phyloP scores from a whole-genome alignment of 2,329 filamentous ascomycete species.

The Aspergillus floridensis region DNA sequence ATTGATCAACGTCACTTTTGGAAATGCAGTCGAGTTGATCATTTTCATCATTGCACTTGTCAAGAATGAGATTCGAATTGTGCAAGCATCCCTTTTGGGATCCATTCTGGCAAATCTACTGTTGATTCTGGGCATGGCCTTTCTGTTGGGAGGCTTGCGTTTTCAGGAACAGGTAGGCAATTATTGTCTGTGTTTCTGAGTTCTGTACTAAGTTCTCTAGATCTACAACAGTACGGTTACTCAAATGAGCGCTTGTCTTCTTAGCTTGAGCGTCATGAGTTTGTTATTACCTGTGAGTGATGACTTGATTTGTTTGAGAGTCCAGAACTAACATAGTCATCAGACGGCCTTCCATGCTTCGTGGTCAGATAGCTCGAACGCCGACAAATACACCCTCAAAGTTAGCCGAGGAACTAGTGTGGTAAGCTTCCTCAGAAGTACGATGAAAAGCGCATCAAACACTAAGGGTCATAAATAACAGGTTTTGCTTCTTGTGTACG shows the following conservation, averaged over 20 bases:
- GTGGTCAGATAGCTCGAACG: slow-evolving; percentile 61
- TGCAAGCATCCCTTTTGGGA: slow-evolving; percentile 84
- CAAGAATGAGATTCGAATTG: slow-evolving; percentile 83
- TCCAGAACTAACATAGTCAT: not conserved
- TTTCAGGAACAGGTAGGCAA: slow-evolving; percentile 73
- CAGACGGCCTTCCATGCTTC: slow-evolving; percentile 90
- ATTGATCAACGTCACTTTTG: slow-evolving; percentile 73
- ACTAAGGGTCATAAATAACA: slow-evolving; percentile 25
- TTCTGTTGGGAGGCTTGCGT: slow-evolving; percentile 79
- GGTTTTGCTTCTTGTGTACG: slow-evolving; percentile 77
- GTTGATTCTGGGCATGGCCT: slow-evolving; percentile 87
- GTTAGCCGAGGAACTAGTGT: slow-evolving; percentile 89
- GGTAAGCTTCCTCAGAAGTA: slow-evolving; percentile 47
- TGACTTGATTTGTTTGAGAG: no score
- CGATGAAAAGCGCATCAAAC: no score
- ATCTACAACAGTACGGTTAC: slow-evolving; percentile 95
- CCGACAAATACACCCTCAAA: slow-evolving; percentile 70
- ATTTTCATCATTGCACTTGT: slow-evolving; percentile 75
- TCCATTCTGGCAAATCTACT: slow-evolving; percentile 87
- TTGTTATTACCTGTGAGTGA: slow-evolving; percentile 71
- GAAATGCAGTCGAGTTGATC: slow-evolving; percentile 76
- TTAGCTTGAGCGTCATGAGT: slow-evolving; percentile 88
- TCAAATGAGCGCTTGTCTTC: slow-evolving; percentile 90
- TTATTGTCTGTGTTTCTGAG: not conserved
- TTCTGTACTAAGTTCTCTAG: slow-evolving; percentile 35